Evolutionary conservation across 1,284 basidiomycete genomes (phyloP), one percentile per base, ranked within the genome.

Genomic region (Leccinum huronense): DNA sequence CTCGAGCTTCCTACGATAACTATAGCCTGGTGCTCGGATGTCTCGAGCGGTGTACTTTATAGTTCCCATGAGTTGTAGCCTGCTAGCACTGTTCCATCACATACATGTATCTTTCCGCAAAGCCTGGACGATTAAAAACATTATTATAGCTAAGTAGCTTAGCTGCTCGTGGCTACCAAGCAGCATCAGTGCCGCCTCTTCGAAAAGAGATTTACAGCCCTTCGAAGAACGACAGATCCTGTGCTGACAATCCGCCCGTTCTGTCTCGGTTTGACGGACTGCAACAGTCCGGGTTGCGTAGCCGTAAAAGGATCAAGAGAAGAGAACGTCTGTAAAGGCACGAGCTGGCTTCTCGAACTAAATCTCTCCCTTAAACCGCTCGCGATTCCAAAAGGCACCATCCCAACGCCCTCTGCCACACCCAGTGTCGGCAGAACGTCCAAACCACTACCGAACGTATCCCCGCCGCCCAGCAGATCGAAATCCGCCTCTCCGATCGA

Each of bases 221-320:
- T 74, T 90, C 89, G 69, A 90, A 90, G 70, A 90, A 90, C n/a
- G 85, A 88, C 63, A 90, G 72, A 78, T 90, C 89, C 73, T 89
- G 87, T 8, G 88, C 87, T 4, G 86, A 86, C 57, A 90, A 73
- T 6, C 85, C 85, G 8, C 85, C 80, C 3, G 75, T 77, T 77
- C 54, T 77, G 76, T 56, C 73, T 73, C 42, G 70, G 68, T 14
- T 73, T 67, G 8, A 58, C n/a, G n/a, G 66, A 38, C 63, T 71
- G 64, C 36, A 64, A 60, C 60, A 69, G 60, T 48, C 65, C 38
- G 1, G 60, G 2, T 19, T 51, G 61, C 13, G 51, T 33, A 11
- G 23, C 11, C 13, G 62, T 30, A 14, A 56, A 33, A 57, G 61
- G 57, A 13, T 16, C 13, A 2, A 62, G 13, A 13, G 51, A 45